These are phyloP conservation scores for Nosema granulosis DNA, from an alignment of 371 early-diverging fungal species.

Conservation along the genomic window DNA sequence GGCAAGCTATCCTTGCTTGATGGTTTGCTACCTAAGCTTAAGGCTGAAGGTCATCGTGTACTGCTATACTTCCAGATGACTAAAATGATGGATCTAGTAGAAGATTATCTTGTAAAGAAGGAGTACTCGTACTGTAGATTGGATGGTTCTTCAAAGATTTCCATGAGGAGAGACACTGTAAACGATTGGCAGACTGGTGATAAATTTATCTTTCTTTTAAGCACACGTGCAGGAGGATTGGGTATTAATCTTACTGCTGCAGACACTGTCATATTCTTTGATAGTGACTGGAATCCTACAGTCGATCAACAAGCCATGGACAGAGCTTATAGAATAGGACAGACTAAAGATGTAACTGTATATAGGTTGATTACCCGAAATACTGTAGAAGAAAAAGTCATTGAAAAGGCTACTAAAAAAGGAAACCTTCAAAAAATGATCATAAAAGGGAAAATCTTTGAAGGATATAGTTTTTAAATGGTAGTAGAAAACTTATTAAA, in stretches of 20 bases:
- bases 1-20: conserved; percentile 86
- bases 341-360: conserved; percentile 67
- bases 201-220: conserved; percentile 82
- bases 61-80: conserved; percentile 98
- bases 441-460: conserved; percentile 73
- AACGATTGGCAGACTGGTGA: conserved; percentile 69
- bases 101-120: conserved; percentile 67
- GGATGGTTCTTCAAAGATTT: conserved; percentile 87
- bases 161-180: conserved; percentile 77
- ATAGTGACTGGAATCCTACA: conserved; percentile 68
- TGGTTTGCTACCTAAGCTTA: conserved; percentile 76
- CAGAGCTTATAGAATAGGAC: conserved; percentile 67
- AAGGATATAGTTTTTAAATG: no score
- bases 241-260: conserved; percentile 68
- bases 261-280: conserved; percentile 68
- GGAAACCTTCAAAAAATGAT: conserved; percentile 91
- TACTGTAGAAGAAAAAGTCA: conserved; percentile 70
- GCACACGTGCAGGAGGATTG: conserved; percentile 71
- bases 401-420: conserved; percentile 82
- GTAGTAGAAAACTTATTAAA: no score
- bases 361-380: conserved; percentile 65
- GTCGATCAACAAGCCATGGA: conserved; percentile 68
- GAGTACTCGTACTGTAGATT: conserved; percentile 74
- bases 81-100: conserved; percentile 88
- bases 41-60: conserved; percentile 82